Evolutionary conservation across 352 stramenopile species (phyloP).

Genomic region (Phytophthora idaei): DNA sequence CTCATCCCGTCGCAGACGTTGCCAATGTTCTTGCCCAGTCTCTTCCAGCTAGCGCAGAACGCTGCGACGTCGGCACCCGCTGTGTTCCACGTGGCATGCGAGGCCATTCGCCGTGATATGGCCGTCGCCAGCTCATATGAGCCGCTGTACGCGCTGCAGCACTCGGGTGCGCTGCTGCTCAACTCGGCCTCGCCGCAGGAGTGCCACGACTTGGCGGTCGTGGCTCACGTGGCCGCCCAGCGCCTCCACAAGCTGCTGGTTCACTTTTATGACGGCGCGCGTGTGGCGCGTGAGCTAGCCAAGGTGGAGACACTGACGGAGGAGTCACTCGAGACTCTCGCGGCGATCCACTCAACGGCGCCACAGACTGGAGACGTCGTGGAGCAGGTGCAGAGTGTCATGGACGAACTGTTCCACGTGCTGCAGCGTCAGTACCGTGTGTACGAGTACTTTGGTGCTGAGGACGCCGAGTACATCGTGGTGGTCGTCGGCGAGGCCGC

Average conservation of each 20-base stretch:
- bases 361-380: conserved; percentile 35
- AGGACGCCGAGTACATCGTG: conserved; percentile 72
- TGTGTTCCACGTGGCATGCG: conserved; percentile 72
- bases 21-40: conserved; percentile 73
- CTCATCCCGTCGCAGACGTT: conserved; percentile 77
- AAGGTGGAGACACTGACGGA: conserved; percentile 66
- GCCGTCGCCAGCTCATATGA: conserved; percentile 69
- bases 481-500: conserved; percentile 75
- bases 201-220: conserved; percentile 78
- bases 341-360: conserved; percentile 25
- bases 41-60: conserved; percentile 64
- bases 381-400: conserved; percentile 75
- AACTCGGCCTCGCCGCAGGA: conserved; percentile 75
- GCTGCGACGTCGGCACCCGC: conserved; percentile 29
- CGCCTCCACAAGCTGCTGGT: conserved; percentile 69
- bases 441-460: conserved; percentile 77
- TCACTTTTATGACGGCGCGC: conserved; percentile 83
- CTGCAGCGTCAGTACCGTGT: conserved; percentile 81
- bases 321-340: conserved; percentile 54
- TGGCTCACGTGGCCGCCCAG: conserved; percentile 71
- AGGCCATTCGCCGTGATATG: conserved; percentile 58
- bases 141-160: conserved; percentile 66
- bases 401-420: conserved; percentile 77
- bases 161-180: conserved; percentile 73
- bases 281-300: conserved; percentile 62